Conservation (phyloP, 2,329 filamentous ascomycete genomes). For the Penicillium decumbens region DNA sequence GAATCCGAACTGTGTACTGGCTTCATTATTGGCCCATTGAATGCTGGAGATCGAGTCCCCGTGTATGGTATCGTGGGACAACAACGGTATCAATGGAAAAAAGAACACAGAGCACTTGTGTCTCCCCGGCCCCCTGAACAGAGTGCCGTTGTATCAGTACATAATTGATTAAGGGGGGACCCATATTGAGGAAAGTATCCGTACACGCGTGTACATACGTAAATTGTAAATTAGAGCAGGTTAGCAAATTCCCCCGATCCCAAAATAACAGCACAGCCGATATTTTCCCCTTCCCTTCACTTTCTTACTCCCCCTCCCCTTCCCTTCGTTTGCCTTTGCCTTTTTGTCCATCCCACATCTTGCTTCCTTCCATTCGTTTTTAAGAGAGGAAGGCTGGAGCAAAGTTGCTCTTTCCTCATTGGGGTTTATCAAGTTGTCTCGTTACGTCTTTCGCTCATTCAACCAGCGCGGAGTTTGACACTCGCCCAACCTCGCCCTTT, state of each 20-base stretch:
- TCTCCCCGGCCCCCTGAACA: neutral
- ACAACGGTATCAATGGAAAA: neutral
- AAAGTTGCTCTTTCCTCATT: slow-evolving; percentile 2
- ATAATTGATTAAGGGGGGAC: neutral
- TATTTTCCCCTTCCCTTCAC: slow-evolving; percentile 19
- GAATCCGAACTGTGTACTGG: slow-evolving; percentile 9
- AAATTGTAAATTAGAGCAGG: slow-evolving; percentile 21
- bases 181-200: slow-evolving; percentile 8
- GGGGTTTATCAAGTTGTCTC: neutral
- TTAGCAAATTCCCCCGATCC: slow-evolving; percentile 15
- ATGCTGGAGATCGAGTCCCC: neutral
- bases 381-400: neutral
- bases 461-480: slow-evolving; percentile 20
- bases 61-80: neutral
- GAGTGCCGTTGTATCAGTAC: neutral
- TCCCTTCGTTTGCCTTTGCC: slow-evolving; percentile 19
- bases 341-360: slow-evolving; percentile 25
- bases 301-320: slow-evolving; percentile 9
- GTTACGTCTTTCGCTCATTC: slow-evolving; percentile 17
- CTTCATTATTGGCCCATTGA: slow-evolving; percentile 7
- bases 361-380: slow-evolving; percentile 29
- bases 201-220: neutral
- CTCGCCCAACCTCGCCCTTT: slow-evolving; percentile 11
- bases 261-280: slow-evolving; percentile 21
- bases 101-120: too few species aligned